Evolutionary conservation across 768 basidiomycete genomes (phyloP).

Genomic region (Amanita molliuscula): DNA sequence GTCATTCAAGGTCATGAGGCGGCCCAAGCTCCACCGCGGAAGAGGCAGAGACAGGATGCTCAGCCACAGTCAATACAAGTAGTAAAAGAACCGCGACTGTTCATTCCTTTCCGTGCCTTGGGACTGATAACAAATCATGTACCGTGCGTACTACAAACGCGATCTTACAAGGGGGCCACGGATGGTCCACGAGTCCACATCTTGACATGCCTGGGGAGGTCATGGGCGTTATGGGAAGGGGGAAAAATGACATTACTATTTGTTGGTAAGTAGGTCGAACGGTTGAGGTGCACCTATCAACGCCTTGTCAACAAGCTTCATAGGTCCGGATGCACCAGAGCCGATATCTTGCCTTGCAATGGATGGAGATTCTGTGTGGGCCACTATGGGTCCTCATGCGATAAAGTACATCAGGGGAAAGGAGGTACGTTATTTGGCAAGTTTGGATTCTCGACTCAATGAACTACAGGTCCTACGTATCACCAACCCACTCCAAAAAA

Average conservation of each 20-base stretch:
- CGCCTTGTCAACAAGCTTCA: conserved; percentile 2
- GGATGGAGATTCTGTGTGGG: conserved; percentile 84
- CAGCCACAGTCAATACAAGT: conserved; percentile 11
- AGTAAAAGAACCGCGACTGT: conserved; percentile 43
- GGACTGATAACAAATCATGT: conserved; percentile 88
- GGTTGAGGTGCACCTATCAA: background rate
- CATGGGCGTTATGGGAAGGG: conserved; percentile 97
- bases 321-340: conserved; percentile 76
- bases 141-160: conserved; percentile 80
- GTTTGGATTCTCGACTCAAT: background rate
- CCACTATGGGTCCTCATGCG: conserved; percentile 52
- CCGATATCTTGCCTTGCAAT: conserved; percentile 69
- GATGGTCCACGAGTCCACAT: conserved; percentile 78
- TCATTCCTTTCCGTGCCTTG: conserved; percentile 92
- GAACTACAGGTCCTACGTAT: conserved; percentile 40
- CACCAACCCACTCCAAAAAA: conserved; percentile 53
- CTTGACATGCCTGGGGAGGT: conserved; percentile 76
- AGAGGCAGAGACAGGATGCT: conserved; percentile 33
- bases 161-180: conserved; percentile 75
- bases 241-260: conserved; percentile 88
- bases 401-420: conserved; percentile 84
- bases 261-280: conserved; percentile 57
- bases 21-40: conserved; percentile 33
- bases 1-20: background rate
- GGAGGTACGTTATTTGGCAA: conserved; percentile 38